Conservation (phyloP, 352 stramenopile genomes). For the Globisporangium uncinulatum region DNA sequence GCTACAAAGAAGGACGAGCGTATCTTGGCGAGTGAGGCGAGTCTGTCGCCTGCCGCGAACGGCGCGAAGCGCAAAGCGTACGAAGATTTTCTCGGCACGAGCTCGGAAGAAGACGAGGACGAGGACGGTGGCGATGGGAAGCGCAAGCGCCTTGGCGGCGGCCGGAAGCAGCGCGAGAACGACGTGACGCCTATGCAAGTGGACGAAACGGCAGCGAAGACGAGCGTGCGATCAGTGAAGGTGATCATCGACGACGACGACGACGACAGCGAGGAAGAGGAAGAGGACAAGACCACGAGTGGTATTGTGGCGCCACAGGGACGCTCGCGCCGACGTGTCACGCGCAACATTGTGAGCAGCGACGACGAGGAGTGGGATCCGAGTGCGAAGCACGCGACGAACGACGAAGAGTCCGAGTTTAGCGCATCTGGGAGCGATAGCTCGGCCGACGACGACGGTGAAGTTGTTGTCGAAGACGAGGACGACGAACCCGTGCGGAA, state of each 20-base stretch:
- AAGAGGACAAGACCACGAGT: constrained; percentile 18
- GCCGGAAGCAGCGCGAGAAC: constrained; percentile 11
- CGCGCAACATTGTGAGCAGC: constrained; percentile 33
- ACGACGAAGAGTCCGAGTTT: constrained; percentile 58
- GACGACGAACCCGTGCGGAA: constrained; percentile 39
- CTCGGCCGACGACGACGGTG: constrained; percentile 34
- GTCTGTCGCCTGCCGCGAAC: not conserved
- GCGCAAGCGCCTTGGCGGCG: constrained; percentile 3
- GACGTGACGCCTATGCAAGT: constrained; percentile 1
- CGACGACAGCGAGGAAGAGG: constrained; percentile 69
- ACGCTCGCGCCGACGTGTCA: constrained; percentile 19
- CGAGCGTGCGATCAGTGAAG: constrained; percentile 17
- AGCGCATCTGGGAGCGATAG: constrained; percentile 26
- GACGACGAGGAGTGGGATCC: constrained; percentile 53
- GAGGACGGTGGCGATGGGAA: constrained; percentile 17
- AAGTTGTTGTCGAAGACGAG: constrained; percentile 38
- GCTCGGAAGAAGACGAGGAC: constrained; percentile 51
- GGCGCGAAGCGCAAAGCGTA: constrained; percentile 49
- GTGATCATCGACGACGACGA: constrained; percentile 78
- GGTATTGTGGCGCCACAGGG: constrained; percentile 6
- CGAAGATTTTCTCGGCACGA: constrained; percentile 67
- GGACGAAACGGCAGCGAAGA: constrained; percentile 20
- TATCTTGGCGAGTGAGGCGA: not conserved
- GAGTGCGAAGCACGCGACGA: constrained; percentile 26
- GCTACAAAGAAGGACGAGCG: not conserved